Evolutionary conservation across 306 rosid genomes (phyloP).

Genomic region (Acacia melanoxylon): DNA sequence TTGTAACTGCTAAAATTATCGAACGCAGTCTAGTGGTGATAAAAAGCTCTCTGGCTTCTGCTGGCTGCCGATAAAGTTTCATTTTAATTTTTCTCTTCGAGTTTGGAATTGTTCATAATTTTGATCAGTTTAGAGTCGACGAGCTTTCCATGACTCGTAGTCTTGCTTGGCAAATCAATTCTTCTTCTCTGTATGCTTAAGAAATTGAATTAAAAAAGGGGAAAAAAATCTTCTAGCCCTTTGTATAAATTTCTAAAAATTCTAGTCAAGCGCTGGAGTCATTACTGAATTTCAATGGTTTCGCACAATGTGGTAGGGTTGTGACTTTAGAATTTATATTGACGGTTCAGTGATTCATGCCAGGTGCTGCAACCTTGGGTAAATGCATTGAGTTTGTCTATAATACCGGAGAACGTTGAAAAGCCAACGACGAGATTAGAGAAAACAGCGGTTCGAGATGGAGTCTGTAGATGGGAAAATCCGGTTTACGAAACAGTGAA

Average conservation of each 20-base stretch:
- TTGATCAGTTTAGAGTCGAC: background rate
- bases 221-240: background rate
- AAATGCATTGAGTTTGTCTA: constrained; percentile 65
- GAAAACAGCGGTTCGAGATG: constrained; percentile 57
- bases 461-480: constrained; percentile 82
- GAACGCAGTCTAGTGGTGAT: background rate
- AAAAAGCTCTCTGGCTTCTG: background rate
- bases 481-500: constrained; percentile 76
- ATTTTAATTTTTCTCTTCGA: background rate
- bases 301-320: constrained; percentile 22
- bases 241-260: constrained; percentile 3
- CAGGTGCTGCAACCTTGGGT: constrained; percentile 69
- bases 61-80: background rate
- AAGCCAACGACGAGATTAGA: constrained; percentile 70
- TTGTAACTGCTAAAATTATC: background rate
- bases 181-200: background rate
- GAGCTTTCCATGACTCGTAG: background rate
- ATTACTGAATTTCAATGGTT: constrained; percentile 2
- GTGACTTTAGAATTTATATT: background rate
- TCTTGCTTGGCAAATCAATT: background rate
- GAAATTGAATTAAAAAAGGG: background rate
- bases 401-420: constrained; percentile 78
- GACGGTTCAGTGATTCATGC: constrained; percentile 31
- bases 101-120: background rate
- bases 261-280: background rate